Evolutionary conservation across 1,284 basidiomycete genomes (phyloP).

Genomic region (Erythrobasidium hasegawianum): DNA sequence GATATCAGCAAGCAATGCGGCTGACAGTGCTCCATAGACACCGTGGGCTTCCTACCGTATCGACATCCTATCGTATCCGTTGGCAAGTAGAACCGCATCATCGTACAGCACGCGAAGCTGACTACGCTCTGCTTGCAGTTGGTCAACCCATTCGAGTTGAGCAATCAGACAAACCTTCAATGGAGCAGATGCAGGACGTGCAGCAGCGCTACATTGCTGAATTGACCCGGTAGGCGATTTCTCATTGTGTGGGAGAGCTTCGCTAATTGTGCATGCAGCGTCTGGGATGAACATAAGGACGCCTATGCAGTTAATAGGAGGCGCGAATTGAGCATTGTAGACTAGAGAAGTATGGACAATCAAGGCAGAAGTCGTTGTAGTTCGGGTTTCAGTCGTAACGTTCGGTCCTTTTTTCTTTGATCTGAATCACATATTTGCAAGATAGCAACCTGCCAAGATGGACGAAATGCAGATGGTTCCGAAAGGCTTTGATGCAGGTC

Average conservation of each 20-base stretch:
- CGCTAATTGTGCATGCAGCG: conserved; percentile 55
- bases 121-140: conserved; percentile 54
- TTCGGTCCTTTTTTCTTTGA: too few relatives aligned
- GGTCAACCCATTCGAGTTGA: conserved; percentile 80
- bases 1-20: not conserved
- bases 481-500: conserved; percentile 33
- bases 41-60: conserved; percentile 86
- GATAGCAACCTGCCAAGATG: not conserved
- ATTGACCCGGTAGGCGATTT: conserved; percentile 65
- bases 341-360: conserved; percentile 28
- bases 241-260: not conserved
- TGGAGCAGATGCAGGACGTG: conserved; percentile 72
- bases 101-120: conserved; percentile 51
- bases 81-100: conserved; percentile 53
- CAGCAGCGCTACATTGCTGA: conserved; percentile 89
- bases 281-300: conserved; percentile 92
- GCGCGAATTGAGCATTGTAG: conserved; percentile 45
- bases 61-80: conserved; percentile 91
- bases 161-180: conserved; percentile 70
- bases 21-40: conserved; percentile 57
- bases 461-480: conserved; percentile 29
- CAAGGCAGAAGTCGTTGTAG: not conserved
- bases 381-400: too few relatives aligned
- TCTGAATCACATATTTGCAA: too few relatives aligned
- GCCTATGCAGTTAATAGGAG: conserved; percentile 69